Base-by-base conservation (phyloP, 1,139 yeast genomes). In the Pneumocystis carinii region DNA sequence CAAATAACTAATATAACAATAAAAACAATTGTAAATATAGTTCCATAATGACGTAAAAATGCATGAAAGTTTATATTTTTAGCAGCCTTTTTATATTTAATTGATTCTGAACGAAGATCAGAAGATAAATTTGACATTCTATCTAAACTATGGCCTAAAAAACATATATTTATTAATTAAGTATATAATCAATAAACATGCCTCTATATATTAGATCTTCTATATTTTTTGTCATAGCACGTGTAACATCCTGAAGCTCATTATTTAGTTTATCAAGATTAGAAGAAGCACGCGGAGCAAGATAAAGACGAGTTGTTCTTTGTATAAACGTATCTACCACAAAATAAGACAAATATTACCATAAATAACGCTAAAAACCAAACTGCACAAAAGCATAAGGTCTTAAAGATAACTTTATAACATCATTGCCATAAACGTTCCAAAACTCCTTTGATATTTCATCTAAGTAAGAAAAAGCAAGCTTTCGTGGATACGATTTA, bases 141-240 rank as follows among this genome's bases (percentile, higher is more conserved):
- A 35, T 35, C 68, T 83, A 36, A 42, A 39, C 36, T 48, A 17
- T 41, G 42, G 10, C 35, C 63, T 24, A 56, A n/a, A 59, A 37
- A 8, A 24, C 3, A 53, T 55, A 38, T n/a, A 24, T 24, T 24
- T 48, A 12, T 29, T 8, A 48, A 19, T 24, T 17, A 8, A n/a
- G n/a, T 62, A 27, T 57, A 61, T 75, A 85, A 74, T 92, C 97
- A 69, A 92, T 80, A 15, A 92, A 86, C 72, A 92, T 97, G 14
- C 99, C 99, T 71, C 99, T 81, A 75, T 92, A 90, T 60, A 92
- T 79, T 70, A 92, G 77, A 73, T 92, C 98, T 73, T 92, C 97
- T 65, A 92, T 92, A 74, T 92, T 92, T 71, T 90, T 90, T 65
- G 96, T 89, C 96, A 92, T 88, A 65, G 92, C 95, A 69, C 87